A percentile compares a stretch with the other conserved stretches of the same genome.
These are phyloP conservation scores for Vitellaria paradoxa DNA, from an alignment of 179 eudicot species.

Conservation along the genomic window DNA sequence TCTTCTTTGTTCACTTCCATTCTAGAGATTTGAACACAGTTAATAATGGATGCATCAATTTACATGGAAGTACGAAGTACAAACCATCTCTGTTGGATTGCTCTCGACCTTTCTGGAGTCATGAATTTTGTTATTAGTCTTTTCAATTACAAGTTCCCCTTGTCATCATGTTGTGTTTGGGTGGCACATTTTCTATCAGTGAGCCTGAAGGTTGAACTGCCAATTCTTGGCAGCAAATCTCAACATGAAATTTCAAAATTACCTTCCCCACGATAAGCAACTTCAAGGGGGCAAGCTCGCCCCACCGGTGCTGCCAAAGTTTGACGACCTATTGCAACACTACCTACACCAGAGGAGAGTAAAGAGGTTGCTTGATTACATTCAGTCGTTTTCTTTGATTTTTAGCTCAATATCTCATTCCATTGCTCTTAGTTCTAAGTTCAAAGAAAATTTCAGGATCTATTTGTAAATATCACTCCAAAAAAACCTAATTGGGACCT, in stretches of 20 bases:
- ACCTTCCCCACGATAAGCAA: conserved; percentile 95
- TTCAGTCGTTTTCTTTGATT: neutral
- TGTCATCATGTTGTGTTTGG: neutral
- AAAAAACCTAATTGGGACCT: conserved; percentile 99
- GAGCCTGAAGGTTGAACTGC: no score
- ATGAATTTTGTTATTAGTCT: neutral
- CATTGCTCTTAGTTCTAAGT: neutral
- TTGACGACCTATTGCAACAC: conserved; percentile 79
- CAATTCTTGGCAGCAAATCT: conserved; percentile 39
- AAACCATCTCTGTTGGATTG: neutral
- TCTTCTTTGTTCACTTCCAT: neutral
- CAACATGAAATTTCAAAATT: conserved; percentile 86
- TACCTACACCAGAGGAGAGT: conserved; percentile 63
- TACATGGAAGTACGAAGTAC: neutral
- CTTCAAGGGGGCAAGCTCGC: conserved; percentile 92
- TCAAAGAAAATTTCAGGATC: conserved; percentile 58
- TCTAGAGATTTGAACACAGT: neutral
- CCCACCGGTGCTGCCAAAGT: conserved; percentile 82
- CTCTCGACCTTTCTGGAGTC: neutral
- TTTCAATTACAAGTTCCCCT: neutral
- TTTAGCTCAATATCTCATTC: neutral
- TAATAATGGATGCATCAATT: neutral
- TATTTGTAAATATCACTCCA: conserved; percentile 94
- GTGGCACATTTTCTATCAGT: neutral
- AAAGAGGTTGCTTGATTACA: conserved; percentile 57